Percentiles rank a stretch among this genome's conserved stretches.
phyloP scores from a whole-genome alignment of 2,329 filamentous ascomycete genomes.

The Apiospora marii region DNA sequence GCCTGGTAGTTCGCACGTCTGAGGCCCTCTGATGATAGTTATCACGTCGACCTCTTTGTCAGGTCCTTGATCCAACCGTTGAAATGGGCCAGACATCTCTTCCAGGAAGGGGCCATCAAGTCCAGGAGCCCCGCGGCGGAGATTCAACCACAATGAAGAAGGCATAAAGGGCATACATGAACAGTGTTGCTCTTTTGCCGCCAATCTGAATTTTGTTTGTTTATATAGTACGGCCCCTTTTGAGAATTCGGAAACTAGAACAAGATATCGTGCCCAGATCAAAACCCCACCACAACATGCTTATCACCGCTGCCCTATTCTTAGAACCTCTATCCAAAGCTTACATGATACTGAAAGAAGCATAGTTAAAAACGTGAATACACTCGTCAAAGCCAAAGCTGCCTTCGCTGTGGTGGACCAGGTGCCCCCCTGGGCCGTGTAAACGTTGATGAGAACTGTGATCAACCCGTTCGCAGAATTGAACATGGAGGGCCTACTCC shows the following conservation, averaged over 20 bases:
- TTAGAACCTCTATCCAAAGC: constrained; percentile 9
- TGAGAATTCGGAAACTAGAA: constrained; percentile 9
- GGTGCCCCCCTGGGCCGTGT: background rate
- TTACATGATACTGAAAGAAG: background rate
- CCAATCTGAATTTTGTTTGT: too few relatives aligned
- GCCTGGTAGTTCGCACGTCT: background rate
- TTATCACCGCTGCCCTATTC: background rate
- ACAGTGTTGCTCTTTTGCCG: too few relatives aligned
- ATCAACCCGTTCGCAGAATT: too few relatives aligned
- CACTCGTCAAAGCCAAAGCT: background rate
- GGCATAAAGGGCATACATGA: too few relatives aligned
- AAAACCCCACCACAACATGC: background rate
- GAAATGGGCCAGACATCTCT: too few relatives aligned
- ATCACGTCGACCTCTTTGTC: constrained; percentile 6
- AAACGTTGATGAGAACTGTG: too few relatives aligned
- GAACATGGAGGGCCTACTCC: background rate
- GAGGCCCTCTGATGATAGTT: background rate
- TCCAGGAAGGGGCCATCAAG: too few relatives aligned
- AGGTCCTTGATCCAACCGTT: background rate
- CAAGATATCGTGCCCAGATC: background rate
- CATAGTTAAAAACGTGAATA: constrained; percentile 4
- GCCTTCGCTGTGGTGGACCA: background rate
- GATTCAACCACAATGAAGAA: too few relatives aligned
- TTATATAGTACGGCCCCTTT: background rate
- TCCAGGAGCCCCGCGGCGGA: too few relatives aligned